Evolutionary conservation across 2,329 filamentous ascomycete genomes (phyloP).

Genomic region (Leptographium wingfieldii): DNA sequence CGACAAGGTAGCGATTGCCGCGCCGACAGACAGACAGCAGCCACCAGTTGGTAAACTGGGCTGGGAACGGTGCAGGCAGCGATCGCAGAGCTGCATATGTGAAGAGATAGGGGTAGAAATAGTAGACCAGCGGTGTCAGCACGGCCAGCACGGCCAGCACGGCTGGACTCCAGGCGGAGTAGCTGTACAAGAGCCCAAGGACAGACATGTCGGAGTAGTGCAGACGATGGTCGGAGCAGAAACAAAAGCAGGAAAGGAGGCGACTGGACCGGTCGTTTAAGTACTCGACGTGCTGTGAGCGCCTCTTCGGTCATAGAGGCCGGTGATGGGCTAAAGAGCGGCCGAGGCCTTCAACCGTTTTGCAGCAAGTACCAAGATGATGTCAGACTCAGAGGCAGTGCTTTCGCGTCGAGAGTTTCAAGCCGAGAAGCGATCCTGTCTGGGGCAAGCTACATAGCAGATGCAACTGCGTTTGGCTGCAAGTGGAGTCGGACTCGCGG

Average conservation of each 20-base stretch:
- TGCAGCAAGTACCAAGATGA: neutral
- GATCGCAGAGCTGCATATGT: slow-evolving; percentile 36
- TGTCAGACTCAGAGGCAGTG: neutral
- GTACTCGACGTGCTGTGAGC: too few species aligned
- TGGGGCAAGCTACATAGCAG: neutral
- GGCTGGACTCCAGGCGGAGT: slow-evolving; percentile 33
- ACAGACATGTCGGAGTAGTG: neutral
- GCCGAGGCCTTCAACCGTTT: too few species aligned
- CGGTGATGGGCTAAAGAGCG: neutral
- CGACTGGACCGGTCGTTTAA: neutral
- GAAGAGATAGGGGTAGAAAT: slow-evolving; percentile 46
- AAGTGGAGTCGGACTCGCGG: neutral
- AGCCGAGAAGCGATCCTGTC: neutral
- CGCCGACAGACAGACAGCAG: slow-evolving; percentile 53
- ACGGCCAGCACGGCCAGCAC: slow-evolving; percentile 21
- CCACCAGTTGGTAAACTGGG: slow-evolving; percentile 68
- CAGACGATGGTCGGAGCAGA: neutral
- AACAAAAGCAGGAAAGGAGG: neutral
- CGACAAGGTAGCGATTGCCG: slow-evolving; percentile 49
- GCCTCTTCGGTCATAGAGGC: too few species aligned
- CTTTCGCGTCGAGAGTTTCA: neutral
- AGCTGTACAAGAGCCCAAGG: neutral
- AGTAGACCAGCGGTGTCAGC: slow-evolving; percentile 38
- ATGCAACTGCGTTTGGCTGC: neutral
- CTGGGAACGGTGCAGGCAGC: slow-evolving; percentile 51